A percentile compares a stretch with the other conserved stretches of the same genome.
Evolutionary conservation across 163 green algal genomes (phyloP).

Genomic region (Prototheca wickerhamii): DNA sequence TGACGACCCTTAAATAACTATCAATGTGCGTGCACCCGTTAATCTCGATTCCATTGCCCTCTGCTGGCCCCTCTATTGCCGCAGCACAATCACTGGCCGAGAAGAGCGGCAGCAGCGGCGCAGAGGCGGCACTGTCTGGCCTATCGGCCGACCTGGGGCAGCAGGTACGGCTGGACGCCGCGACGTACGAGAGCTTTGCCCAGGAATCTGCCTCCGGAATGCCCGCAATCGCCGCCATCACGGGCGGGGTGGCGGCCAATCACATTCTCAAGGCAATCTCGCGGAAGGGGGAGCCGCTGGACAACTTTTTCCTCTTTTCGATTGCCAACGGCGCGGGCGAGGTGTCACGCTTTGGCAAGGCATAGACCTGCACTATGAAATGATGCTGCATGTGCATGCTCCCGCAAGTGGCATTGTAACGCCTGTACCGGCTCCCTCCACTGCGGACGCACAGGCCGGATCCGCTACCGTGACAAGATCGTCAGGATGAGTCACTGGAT

Average conservation of each 20-base stretch:
- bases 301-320: slow-evolving; percentile 68
- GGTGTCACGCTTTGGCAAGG: slow-evolving; percentile 18
- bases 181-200: neutral
- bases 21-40: no score
- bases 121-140: no score
- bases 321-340: slow-evolving; percentile 31
- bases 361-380: neutral
- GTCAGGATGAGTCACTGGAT: neutral
- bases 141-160: no score
- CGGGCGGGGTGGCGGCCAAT: slow-evolving; percentile 75
- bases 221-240: slow-evolving; percentile 53
- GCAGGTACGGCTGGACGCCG: neutral
- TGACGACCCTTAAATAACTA: neutral
- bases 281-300: slow-evolving; percentile 48
- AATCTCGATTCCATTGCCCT: no score
- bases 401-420: neutral
- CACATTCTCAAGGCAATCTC: slow-evolving; percentile 72
- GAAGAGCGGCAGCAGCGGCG: no score
- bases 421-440: neutral
- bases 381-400: neutral
- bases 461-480: neutral
- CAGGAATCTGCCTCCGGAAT: slow-evolving; percentile 21
- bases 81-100: no score
- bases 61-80: no score
- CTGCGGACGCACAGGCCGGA: no score